Evolutionary conservation across 1,284 basidiomycete genomes (phyloP).

Genomic region (Phylloporus sp.): DNA sequence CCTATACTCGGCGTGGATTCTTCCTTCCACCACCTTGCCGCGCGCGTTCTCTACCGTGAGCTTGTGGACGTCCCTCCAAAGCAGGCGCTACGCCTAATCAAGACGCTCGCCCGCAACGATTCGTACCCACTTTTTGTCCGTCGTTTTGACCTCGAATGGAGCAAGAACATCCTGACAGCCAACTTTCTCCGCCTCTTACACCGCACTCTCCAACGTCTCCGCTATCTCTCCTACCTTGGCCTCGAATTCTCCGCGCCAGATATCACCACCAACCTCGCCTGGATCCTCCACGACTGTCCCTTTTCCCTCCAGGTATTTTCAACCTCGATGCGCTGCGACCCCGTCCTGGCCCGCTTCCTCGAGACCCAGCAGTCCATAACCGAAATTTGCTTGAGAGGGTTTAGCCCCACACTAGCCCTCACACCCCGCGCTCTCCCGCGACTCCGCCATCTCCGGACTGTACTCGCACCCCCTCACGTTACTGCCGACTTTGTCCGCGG

Average conservation of each 20-base stretch:
- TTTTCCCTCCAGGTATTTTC: constrained; percentile 56
- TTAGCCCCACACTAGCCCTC: constrained; percentile 46
- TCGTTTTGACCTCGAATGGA: constrained; percentile 52
- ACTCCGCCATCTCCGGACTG: constrained; percentile 59
- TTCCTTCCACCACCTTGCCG: not conserved
- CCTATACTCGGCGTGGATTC: not conserved
- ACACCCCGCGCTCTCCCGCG: constrained; percentile 53
- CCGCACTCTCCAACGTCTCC: constrained; percentile 49
- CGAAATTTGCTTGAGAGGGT: constrained; percentile 63
- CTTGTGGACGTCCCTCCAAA: constrained; percentile 46
- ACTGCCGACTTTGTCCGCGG: constrained; percentile 55
- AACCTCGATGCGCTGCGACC: constrained; percentile 61
- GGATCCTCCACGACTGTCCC: constrained; percentile 54
- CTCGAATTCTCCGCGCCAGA: constrained; percentile 56
- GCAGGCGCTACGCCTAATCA: constrained; percentile 48
- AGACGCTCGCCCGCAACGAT: constrained; percentile 47
- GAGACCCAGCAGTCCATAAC: constrained; percentile 54
- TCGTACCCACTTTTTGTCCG: constrained; percentile 51
- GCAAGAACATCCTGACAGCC: constrained; percentile 41
- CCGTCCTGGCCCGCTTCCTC: constrained; percentile 58
- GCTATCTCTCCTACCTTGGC: constrained; percentile 49
- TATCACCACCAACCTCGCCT: constrained; percentile 46
- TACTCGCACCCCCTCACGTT: constrained; percentile 56
- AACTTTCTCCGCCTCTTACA: constrained; percentile 59
- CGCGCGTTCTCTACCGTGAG: constrained; percentile 53